phyloP scores from a whole-genome alignment of 306 rosid species.

The Cicer yamashitae region DNA sequence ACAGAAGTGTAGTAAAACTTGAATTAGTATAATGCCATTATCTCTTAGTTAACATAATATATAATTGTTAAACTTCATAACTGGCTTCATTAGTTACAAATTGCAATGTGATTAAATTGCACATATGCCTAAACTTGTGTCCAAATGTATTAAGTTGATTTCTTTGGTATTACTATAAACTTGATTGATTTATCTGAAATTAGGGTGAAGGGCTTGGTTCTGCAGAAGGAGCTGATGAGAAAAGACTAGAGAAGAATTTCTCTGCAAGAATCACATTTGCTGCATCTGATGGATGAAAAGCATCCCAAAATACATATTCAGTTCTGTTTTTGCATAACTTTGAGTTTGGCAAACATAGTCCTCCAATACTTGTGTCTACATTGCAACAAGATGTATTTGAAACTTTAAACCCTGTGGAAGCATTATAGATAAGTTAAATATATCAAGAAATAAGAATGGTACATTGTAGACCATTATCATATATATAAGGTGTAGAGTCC shows the following conservation, averaged over 20 bases:
- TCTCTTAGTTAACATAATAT: not conserved
- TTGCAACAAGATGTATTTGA: slow-evolving; percentile 88
- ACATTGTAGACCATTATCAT: not conserved
- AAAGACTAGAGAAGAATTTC: slow-evolving; percentile 57
- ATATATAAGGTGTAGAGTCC: not conserved
- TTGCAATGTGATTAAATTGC: not conserved
- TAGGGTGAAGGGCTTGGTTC: slow-evolving; percentile 59
- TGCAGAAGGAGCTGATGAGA: slow-evolving; percentile 41
- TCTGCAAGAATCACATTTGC: slow-evolving; percentile 77
- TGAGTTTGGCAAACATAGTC: slow-evolving; percentile 85
- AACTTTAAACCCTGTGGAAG: slow-evolving; percentile 67
- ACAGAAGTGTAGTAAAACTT: not conserved
- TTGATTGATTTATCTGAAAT: not conserved
- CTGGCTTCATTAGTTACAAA: slow-evolving; percentile 12
- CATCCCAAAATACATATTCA: slow-evolving; percentile 88
- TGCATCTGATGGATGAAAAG: slow-evolving; percentile 90
- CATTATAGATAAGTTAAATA: not conserved
- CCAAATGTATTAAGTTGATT: not conserved
- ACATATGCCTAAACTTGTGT: not conserved
- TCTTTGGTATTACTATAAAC: not conserved
- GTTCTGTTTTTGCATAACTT: slow-evolving; percentile 63
- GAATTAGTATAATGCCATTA: not conserved
- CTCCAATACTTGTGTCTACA: slow-evolving; percentile 73
- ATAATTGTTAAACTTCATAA: not conserved
- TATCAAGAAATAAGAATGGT: not conserved